phyloP scores from a whole-genome alignment of 106 monocot genomes.

The Phalaenopsis equestris region DNA sequence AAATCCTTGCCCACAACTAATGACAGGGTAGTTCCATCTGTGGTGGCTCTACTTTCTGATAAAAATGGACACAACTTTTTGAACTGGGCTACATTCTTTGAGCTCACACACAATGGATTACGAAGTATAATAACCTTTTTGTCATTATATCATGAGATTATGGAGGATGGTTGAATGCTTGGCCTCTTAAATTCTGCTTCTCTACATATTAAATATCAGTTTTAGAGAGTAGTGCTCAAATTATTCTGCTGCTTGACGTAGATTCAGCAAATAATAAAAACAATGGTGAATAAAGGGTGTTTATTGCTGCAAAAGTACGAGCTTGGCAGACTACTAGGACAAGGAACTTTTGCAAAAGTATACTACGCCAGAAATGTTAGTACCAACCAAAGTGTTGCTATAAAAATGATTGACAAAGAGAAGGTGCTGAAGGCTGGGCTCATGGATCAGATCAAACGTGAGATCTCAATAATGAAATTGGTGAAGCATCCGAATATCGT shows the following conservation, averaged over 20 bases:
- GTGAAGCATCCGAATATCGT: slow-evolving; percentile 32
- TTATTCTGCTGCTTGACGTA: background rate
- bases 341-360: slow-evolving; percentile 67
- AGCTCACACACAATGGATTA: background rate
- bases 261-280: too few relatives aligned
- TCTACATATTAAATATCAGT: too few relatives aligned
- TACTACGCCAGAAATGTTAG: slow-evolving; percentile 46
- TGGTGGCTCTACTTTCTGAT: slow-evolving; percentile 1
- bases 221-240: background rate
- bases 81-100: background rate
- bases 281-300: background rate
- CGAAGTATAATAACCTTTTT: slow-evolving; percentile 1
- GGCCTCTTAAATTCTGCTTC: too few relatives aligned
- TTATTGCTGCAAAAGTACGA: slow-evolving; percentile 51
- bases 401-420: slow-evolving; percentile 62
- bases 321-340: slow-evolving; percentile 50
- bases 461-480: slow-evolving; percentile 35
- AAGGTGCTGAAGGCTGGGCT: slow-evolving; percentile 36
- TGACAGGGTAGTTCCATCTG: slow-evolving; percentile 4
- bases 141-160: slow-evolving; percentile 3
- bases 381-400: slow-evolving; percentile 36
- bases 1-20: slow-evolving; percentile 5
- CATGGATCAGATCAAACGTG: slow-evolving; percentile 35
- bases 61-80: slow-evolving; percentile 1
- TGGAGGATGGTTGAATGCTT: slow-evolving; percentile 26